These are phyloP conservation scores for Cutaneotrichosporon dermatis DNA, from an alignment of 1,284 basidiomycete genomes.

Conservation along the genomic window DNA sequence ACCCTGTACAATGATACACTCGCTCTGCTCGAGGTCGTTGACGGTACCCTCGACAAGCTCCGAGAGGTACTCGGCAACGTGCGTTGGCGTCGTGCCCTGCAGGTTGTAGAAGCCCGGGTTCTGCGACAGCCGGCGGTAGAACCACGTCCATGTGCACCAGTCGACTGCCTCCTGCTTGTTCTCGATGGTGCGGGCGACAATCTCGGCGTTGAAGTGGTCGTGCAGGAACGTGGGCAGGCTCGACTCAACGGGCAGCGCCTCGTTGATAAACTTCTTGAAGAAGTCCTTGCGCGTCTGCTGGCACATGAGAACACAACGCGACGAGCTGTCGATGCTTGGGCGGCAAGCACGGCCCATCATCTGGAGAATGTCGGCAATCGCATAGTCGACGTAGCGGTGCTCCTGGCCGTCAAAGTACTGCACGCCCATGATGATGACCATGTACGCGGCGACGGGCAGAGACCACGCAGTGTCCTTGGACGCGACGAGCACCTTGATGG, in stretches of 20 bases:
- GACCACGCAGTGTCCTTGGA: constrained; percentile 97
- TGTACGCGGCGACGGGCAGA: constrained; percentile 85
- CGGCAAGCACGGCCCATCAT: constrained; percentile 98
- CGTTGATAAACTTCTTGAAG: constrained; percentile 96
- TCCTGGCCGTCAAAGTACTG: constrained; percentile 94
- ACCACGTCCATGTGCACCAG: constrained; percentile 54
- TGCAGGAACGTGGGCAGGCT: constrained; percentile 82
- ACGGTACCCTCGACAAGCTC: constrained; percentile 93
- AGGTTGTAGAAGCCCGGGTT: constrained; percentile 85
- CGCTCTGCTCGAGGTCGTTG: constrained; percentile 83
- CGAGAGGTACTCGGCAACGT: constrained; percentile 88
- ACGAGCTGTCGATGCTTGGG: constrained; percentile 76
- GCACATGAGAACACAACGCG: constrained; percentile 91
- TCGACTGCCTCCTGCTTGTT: constrained; percentile 96
- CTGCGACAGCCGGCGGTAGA: constrained; percentile 93
- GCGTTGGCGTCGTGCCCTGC: constrained; percentile 86
- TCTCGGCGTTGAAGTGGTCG: constrained; percentile 98
- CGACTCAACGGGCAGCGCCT: constrained; percentile 96
- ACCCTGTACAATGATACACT: constrained; percentile 87
- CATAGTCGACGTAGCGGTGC: constrained; percentile 95
- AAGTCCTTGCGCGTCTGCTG: constrained; percentile 96
- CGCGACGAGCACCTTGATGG: constrained; percentile 89
- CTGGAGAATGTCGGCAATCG: constrained; percentile 93
- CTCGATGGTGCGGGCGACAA: constrained; percentile 96
- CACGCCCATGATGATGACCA: constrained; percentile 98